Base-by-base conservation (phyloP, 495 filamentous ascomycete genomes). In the Annulohypoxylon stygium region DNA sequence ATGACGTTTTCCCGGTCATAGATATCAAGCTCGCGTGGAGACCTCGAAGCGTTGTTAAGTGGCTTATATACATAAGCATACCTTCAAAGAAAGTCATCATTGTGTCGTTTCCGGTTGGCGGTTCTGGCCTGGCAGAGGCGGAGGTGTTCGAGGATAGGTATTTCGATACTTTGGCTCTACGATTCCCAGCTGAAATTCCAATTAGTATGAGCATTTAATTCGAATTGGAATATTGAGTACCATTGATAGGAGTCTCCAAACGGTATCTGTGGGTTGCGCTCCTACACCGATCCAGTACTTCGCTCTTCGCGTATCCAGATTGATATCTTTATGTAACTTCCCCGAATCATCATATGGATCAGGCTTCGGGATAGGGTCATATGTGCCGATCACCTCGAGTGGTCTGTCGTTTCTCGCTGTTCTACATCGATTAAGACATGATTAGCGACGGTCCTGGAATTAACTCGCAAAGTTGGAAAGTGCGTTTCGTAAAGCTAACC, bases 271-370 rank as follows among this genome's bases (percentile, higher is more conserved):
- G 30, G 96, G 95, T 82, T 99, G 96, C 43, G 96, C 96, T 3
- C 96, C 96, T 9, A 98, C 95, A 79, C 96, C 96, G 12, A 99
- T 84, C 96, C 96, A 99, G 83, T 99, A 99, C 81, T 92, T 90
- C 61, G 95, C 92, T 54, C 96, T 86, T 60, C 87, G 81, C 1
- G 85, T 86, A 84, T 99, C 96, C 2, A 99, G 86, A 63, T 93
- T 89, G 75, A 99, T 92, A 64, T 98, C 95, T 81, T 99, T 99
- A 80, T 89, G 90, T 68, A 90, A 84, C 62, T 88, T 89, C 8
- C 88, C 90, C 66, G 89, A 86, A 72, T 88, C 87, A 57, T 90
- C 88, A 69, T 89, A 88, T 1, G 93, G 85, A 74, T 89, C 86
- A 16, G 87, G 84, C 77, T 91, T 90, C 23, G 96, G 96, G 48